phyloP scores from a whole-genome alignment of 108 stramenopile genomes.

The Aurantiochytrium sp. region DNA sequence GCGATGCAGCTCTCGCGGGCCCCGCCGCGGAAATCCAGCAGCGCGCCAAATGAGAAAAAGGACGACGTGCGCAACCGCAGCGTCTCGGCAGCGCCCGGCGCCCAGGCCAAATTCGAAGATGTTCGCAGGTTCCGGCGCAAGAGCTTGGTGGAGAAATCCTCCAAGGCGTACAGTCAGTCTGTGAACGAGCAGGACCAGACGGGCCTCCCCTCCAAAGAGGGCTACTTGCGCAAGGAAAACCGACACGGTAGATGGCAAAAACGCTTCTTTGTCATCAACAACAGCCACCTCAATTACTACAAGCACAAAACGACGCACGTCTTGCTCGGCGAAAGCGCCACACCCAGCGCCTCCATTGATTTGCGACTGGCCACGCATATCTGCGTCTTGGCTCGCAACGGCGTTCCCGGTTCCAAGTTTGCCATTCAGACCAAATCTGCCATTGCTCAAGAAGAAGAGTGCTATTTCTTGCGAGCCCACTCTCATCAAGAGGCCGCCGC shows the following conservation, averaged over 20 bases:
- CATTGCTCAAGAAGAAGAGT: neutral
- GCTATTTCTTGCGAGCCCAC: neutral
- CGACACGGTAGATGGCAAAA: neutral
- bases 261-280: conserved; percentile 11
- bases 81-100: no score
- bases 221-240: neutral
- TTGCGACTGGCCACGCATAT: neutral
- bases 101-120: neutral
- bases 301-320: neutral
- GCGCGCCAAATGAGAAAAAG: no score
- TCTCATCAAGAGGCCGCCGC: neutral
- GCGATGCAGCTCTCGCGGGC: no score
- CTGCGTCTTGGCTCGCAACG: neutral
- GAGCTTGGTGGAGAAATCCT: neutral
- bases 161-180: neutral
- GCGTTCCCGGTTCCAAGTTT: neutral
- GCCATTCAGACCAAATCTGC: neutral
- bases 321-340: neutral
- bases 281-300: conserved; percentile 1
- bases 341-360: neutral
- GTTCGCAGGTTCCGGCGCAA: neutral
- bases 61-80: no score
- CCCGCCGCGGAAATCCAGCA: no score
- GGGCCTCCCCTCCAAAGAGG: neutral
- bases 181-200: neutral